These are phyloP conservation scores for Penicillium sp. DNA, from an alignment of 2,329 filamentous ascomycete species.

Conservation along the genomic window DNA sequence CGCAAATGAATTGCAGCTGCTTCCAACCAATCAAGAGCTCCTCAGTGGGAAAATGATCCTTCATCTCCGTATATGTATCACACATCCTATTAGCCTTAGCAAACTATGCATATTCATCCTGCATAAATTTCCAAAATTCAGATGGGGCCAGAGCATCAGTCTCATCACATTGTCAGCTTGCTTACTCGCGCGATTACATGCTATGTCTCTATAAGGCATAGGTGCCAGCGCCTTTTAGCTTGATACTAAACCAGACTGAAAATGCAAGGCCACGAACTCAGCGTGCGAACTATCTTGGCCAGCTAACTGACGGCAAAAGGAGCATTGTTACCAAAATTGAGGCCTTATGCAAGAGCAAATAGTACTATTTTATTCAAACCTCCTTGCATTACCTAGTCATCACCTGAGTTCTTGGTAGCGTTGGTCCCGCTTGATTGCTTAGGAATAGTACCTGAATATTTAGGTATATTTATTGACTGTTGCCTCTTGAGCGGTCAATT, in stretches of 20 bases:
- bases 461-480: background rate
- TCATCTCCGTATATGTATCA: slow-evolving; percentile 8
- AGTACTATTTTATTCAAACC: background rate
- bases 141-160: background rate
- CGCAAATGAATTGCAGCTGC: background rate
- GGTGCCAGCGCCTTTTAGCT: too few relatives aligned
- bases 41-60: background rate
- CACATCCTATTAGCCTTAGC: background rate
- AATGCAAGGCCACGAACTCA: too few relatives aligned
- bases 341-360: too few relatives aligned
- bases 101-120: background rate
- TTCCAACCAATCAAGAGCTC: background rate
- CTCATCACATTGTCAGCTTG: slow-evolving; percentile 15
- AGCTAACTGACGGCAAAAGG: too few relatives aligned
- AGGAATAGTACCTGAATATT: too few relatives aligned
- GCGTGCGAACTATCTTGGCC: too few relatives aligned
- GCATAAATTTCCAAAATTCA: slow-evolving; percentile 1
- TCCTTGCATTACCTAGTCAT: background rate
- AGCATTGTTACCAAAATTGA: too few relatives aligned
- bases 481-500: background rate
- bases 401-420: background rate
- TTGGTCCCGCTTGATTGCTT: too few relatives aligned
- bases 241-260: too few relatives aligned
- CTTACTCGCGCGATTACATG: background rate
- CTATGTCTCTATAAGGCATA: too few relatives aligned